phyloP scores from a whole-genome alignment of 495 filamentous ascomycete species.

The Penicillium pulvis region DNA sequence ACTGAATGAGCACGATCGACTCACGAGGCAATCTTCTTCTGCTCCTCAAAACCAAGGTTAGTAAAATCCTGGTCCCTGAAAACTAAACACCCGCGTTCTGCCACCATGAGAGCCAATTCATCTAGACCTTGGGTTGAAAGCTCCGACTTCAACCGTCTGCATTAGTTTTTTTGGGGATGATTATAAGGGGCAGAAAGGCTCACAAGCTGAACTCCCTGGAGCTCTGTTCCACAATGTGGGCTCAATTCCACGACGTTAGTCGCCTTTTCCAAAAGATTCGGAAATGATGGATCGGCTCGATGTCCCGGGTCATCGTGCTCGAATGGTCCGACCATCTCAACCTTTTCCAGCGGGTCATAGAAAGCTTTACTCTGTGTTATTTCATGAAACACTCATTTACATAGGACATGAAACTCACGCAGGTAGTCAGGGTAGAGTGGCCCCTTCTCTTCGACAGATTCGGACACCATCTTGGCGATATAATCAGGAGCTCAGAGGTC shows the following conservation, averaged over 20 bases:
- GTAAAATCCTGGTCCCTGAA: slow-evolving; percentile 7
- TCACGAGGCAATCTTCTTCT: slow-evolving; percentile 5
- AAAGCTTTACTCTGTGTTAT: slow-evolving; percentile 1
- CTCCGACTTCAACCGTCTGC: neutral
- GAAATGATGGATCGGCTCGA: slow-evolving; percentile 2
- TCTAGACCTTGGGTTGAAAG: neutral
- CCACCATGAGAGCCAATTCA: slow-evolving; percentile 3
- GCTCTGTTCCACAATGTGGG: slow-evolving; percentile 6
- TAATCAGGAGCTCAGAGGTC: too few relatives aligned
- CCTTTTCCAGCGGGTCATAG: slow-evolving; percentile 10
- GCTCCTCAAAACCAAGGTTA: slow-evolving; percentile 2
- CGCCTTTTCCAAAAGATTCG: slow-evolving; percentile 3
- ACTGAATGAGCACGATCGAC: neutral
- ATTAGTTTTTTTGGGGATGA: neutral
- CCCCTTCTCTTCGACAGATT: slow-evolving; percentile 2
- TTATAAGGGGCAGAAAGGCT: too few relatives aligned
- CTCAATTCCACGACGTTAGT: neutral
- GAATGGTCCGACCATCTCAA: slow-evolving; percentile 7
- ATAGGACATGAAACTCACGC: neutral
- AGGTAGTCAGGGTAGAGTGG: slow-evolving; percentile 8
- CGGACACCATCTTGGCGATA: slow-evolving; percentile 5
- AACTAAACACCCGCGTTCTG: neutral
- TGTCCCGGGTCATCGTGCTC: slow-evolving; percentile 5
- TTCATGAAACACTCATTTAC: neutral
- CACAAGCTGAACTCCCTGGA: slow-evolving; percentile 1